Conservation (phyloP, 257 asterid genomes). For the Fraxinus quadrangulata region DNA sequence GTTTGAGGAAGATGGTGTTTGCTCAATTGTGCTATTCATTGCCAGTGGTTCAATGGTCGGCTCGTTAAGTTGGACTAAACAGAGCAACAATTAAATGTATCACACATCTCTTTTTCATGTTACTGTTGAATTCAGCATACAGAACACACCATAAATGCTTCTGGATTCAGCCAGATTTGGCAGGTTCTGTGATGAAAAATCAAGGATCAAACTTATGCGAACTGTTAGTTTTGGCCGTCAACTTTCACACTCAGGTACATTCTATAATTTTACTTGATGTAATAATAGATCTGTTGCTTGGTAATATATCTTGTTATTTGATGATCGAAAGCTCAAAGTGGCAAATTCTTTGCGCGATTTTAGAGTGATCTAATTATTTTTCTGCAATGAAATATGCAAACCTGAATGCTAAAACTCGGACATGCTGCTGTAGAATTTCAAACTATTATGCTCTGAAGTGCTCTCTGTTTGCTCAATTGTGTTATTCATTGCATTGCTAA, state of each 20-base stretch:
- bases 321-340: not conserved
- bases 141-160: too few relatives aligned
- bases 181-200: too few relatives aligned
- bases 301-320: not conserved
- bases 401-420: not conserved
- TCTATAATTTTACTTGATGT: not conserved
- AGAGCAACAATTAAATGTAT: too few relatives aligned
- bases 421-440: not conserved
- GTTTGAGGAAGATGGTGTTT: not conserved
- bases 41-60: too few relatives aligned
- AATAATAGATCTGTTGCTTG: not conserved
- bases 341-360: not conserved
- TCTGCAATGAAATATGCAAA: not conserved
- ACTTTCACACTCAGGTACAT: not conserved
- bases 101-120: too few relatives aligned
- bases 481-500: not conserved
- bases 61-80: too few relatives aligned
- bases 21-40: too few relatives aligned
- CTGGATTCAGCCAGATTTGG: too few relatives aligned
- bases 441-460: not conserved
- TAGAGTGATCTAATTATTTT: not conserved
- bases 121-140: too few relatives aligned
- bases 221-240: too few relatives aligned
- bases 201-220: too few relatives aligned
- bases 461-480: not conserved